phyloP scores from a whole-genome alignment of 139 green algal species.

The Chlorella sp. region DNA sequence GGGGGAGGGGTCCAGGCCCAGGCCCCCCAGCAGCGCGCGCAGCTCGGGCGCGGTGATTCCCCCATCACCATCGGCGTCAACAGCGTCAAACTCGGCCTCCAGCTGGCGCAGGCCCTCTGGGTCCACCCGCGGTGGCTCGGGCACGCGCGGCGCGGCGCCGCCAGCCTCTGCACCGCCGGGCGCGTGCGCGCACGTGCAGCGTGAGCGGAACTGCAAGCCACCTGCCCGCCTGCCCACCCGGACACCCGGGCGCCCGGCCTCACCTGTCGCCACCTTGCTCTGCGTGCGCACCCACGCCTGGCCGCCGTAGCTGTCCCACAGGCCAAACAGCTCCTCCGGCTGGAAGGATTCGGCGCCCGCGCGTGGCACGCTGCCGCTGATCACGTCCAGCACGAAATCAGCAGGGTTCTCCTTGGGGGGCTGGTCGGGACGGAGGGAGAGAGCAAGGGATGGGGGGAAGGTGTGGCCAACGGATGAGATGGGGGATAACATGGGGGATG shows the following conservation, averaged over 20 bases:
- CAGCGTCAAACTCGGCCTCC: constrained; percentile 42
- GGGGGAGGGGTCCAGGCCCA: constrained; percentile 48
- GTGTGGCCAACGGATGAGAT: too few species aligned
- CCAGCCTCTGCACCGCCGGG: not conserved
- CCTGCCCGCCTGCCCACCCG: too few species aligned
- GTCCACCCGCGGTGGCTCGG: constrained; percentile 25
- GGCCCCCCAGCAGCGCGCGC: constrained; percentile 35
- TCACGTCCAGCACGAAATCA: constrained; percentile 67
- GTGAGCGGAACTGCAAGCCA: too few species aligned
- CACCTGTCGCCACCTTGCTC: constrained; percentile 2
- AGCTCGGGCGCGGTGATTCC: constrained; percentile 4
- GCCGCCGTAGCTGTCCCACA: constrained; percentile 41
- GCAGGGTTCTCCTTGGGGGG: constrained; percentile 70
- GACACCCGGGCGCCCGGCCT: too few species aligned
- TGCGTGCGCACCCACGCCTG: constrained; percentile 32
- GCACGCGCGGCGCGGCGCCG: not conserved
- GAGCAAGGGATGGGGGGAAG: too few species aligned
- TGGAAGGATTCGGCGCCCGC: constrained; percentile 33
- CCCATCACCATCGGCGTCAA: constrained; percentile 32
- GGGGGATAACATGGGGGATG: too few species aligned
- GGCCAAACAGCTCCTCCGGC: constrained; percentile 42
- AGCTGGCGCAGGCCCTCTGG: constrained; percentile 50
- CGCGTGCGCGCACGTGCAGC: too few species aligned
- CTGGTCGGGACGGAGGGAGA: too few species aligned
- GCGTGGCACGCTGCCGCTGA: constrained; percentile 49